Conservation (phyloP, 176 grass and related monocot species). For the Themeda triandra region DNA sequence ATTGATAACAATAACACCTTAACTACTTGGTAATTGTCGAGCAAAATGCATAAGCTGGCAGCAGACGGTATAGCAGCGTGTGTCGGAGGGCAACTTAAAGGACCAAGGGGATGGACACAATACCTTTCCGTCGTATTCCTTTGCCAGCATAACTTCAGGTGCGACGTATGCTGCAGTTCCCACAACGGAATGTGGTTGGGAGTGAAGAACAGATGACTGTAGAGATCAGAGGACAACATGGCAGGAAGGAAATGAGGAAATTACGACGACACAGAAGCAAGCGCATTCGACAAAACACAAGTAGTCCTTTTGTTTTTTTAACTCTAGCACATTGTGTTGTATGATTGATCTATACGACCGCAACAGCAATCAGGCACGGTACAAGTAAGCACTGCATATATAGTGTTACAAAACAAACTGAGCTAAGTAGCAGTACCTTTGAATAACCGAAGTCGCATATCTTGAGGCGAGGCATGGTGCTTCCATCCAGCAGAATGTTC, state of each 20-base stretch:
- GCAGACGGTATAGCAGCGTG: too few relatives aligned
- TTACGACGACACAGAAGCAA: too few relatives aligned
- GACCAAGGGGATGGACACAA: too few relatives aligned
- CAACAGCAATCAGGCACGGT: too few relatives aligned
- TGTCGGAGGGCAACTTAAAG: neutral
- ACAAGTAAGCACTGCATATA: too few relatives aligned
- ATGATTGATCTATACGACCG: too few relatives aligned
- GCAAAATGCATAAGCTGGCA: too few relatives aligned
- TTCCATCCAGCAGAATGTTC: slow-evolving; percentile 69
- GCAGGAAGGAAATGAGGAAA: too few relatives aligned
- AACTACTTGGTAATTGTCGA: neutral
- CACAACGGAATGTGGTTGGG: slow-evolving; percentile 69
- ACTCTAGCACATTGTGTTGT: too few relatives aligned
- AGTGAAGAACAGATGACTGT: slow-evolving; percentile 66
- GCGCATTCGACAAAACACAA: neutral
- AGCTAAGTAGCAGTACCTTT: slow-evolving; percentile 40
- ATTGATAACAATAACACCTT: neutral
- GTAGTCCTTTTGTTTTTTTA: neutral
- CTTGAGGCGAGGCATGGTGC: slow-evolving; percentile 59
- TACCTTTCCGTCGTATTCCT: slow-evolving; percentile 82
- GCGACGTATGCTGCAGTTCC: slow-evolving; percentile 76
- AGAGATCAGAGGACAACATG: neutral
- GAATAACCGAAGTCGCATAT: slow-evolving; percentile 91
- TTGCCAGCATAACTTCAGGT: slow-evolving; percentile 57
- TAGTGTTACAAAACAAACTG: neutral